Evolutionary conservation across 306 rosid genomes (phyloP), one percentile per base, ranked within the genome.

Genomic region (Cajanus cajan): DNA sequence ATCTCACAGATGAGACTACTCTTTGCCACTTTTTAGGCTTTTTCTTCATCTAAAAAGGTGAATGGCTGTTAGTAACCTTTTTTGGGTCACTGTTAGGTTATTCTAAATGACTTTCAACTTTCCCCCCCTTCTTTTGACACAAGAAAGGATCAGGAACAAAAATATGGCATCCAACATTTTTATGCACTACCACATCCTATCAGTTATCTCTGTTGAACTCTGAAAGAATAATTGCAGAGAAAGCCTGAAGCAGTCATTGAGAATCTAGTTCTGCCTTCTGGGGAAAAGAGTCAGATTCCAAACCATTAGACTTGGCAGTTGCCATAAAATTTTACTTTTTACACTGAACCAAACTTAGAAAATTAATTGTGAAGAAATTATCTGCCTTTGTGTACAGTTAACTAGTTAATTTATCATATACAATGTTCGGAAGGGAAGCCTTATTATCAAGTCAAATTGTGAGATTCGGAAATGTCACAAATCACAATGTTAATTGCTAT

Each of bases 171-270:
- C 68, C 47, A 39, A 63, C 61, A 67, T 79, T 51, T 71, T 25
- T 9, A 69, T 74, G 78, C 77, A 71, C 18, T 70, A 18, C 64
- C 54, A 65, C 50, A 73, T 57, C 62, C 80, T 65, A 40, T 73
- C 71, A 24, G 77, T 68, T 68, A 45, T 76, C 85, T 73, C 87
- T 77, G 79, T 68, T 21, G 54, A 65, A 62, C 55, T 58, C 70
- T 69, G 82, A 64, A 21, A 63, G 79, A 72, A 63, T 80, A 80
- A 79, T 79, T 37, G 71, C 76, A 50, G 73, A 76, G 55, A 83
- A 73, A 87, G 86, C 50, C 76, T 58, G 82, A 45, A 3, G 15
- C 78, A 22, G 69, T 52, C 62, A 50, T 74, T 71, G 73, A 84
- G 87, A 83, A 62, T 78, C 84, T 73, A 63, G 34, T 40, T 66